Conservation (phyloP, 768 basidiomycete species). For the Hericium coralloides region DNA sequence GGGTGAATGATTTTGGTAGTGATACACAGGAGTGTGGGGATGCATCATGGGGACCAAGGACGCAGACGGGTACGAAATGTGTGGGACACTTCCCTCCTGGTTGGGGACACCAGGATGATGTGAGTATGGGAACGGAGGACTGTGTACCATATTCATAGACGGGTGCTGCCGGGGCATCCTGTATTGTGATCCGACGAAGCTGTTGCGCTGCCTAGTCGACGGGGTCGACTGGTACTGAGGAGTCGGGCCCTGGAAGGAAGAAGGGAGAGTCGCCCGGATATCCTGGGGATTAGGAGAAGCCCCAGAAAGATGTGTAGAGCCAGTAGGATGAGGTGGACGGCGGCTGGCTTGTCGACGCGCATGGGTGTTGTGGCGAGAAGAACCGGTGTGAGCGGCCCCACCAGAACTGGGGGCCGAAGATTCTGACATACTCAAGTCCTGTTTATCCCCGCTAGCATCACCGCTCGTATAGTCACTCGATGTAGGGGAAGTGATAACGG, state of each 20-base stretch:
- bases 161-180: background rate
- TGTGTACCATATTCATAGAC: background rate
- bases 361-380: constrained; percentile 1
- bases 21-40: constrained; percentile 28
- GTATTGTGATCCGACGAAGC: constrained; percentile 3
- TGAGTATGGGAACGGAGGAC: constrained; percentile 5
- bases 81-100: constrained; percentile 2
- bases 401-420: background rate
- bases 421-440: constrained; percentile 2
- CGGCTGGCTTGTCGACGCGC: background rate
- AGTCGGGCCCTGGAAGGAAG: constrained; percentile 12
- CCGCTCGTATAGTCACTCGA: constrained; percentile 1
- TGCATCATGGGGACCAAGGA: constrained; percentile 29
- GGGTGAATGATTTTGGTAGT: constrained; percentile 27
- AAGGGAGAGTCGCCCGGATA: background rate
- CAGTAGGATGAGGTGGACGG: constrained; percentile 5
- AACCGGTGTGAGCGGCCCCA: background rate
- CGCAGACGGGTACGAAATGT: constrained; percentile 15
- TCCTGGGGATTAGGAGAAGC: background rate
- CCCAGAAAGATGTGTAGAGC: background rate
- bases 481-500: background rate
- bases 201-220: constrained; percentile 6
- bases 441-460: background rate
- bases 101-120: constrained; percentile 1
- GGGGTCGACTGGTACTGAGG: constrained; percentile 13